Evolutionary conservation across 2,329 filamentous ascomycete species (phyloP), one percentile per base, ranked within the genome.

Genomic region (Pseudopithomyces maydicus): DNA sequence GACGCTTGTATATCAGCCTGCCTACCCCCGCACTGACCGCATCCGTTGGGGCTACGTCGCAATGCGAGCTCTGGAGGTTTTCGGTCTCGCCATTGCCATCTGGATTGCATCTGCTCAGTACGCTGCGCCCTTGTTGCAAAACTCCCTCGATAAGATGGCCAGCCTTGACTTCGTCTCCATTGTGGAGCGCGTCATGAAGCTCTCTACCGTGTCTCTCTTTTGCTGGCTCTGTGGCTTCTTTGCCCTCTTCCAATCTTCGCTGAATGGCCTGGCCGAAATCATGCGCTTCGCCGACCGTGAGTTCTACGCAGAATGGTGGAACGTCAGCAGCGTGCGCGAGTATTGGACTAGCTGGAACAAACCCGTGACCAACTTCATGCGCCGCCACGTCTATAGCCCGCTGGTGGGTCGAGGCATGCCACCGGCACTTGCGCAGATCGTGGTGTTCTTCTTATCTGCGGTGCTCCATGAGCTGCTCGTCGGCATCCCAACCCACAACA

Each of bases 271-370:
- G 19, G 94, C 94, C 3, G 95, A 99, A 75, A 80, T 98, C 12
- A 90, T 92, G 81, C 84, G 85, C 42, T 99, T 99, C 69, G 95
- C 90, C 17, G 95, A 99, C 74, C 86, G 95, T 29, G 90, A 93
- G 51, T 99, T 99, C 76, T 99, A 99, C 76, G 89, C 91, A 36
- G 92, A 97, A 71, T 99, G 95, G 95, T 99, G 95, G 95, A 99
- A 99, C 72, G 74, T 75, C 2, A 68, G 88, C 53, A 92, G 88
- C 63, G 82, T 98, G 6, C 91, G 93, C 33, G 85, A 84, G 4
- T 99, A 99, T 80, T 97, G 94, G 94, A 88, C 93, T 20, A 90
- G 89, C 0, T 99, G 95, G 95, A 99, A 99, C 79, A 96, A 96
- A 74, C 95, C 95, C 0, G 94, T 99, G 6, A 96, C 96, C 71